Evolutionary conservation across 2,329 filamentous ascomycete genomes (phyloP).

Genomic region (Beauveria caledonica): DNA sequence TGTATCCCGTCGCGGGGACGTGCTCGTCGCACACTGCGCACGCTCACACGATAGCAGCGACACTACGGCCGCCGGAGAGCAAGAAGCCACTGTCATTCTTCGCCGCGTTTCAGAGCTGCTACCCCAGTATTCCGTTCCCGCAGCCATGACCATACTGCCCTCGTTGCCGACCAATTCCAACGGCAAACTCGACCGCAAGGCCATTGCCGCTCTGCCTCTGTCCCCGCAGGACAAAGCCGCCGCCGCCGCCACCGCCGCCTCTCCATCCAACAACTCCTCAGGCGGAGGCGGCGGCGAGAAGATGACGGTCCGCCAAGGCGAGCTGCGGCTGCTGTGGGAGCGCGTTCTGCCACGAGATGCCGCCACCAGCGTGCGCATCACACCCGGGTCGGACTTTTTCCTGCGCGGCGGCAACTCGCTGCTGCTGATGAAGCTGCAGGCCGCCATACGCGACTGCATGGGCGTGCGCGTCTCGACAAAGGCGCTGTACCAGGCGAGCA

Average conservation of each 20-base stretch:
- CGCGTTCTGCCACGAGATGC: background rate
- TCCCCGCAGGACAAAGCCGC: conserved; percentile 7
- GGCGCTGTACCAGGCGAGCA: conserved; percentile 29
- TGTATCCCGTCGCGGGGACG: background rate
- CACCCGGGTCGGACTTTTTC: conserved; percentile 30
- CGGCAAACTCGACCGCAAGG: conserved; percentile 26
- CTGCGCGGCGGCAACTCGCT: conserved; percentile 33
- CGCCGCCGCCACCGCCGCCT: background rate
- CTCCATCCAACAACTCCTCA: too few species aligned
- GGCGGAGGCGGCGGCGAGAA: background rate
- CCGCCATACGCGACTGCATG: conserved; percentile 25
- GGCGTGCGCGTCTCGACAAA: conserved; percentile 22
- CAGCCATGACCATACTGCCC: background rate
- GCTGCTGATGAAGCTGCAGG: conserved; percentile 29
- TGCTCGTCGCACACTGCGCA: background rate
- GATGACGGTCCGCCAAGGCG: background rate
- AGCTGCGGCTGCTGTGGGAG: conserved; percentile 10
- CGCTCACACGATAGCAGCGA: background rate
- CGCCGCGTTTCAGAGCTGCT: conserved; percentile 9
- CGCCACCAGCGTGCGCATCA: conserved; percentile 1
- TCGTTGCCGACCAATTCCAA: background rate
- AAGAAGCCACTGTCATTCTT: background rate
- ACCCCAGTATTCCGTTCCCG: background rate
- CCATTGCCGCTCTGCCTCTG: conserved; percentile 19
- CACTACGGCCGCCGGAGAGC: too few species aligned